Conservation (phyloP, 495 filamentous ascomycete species). For the Terfezia boudieri region DNA sequence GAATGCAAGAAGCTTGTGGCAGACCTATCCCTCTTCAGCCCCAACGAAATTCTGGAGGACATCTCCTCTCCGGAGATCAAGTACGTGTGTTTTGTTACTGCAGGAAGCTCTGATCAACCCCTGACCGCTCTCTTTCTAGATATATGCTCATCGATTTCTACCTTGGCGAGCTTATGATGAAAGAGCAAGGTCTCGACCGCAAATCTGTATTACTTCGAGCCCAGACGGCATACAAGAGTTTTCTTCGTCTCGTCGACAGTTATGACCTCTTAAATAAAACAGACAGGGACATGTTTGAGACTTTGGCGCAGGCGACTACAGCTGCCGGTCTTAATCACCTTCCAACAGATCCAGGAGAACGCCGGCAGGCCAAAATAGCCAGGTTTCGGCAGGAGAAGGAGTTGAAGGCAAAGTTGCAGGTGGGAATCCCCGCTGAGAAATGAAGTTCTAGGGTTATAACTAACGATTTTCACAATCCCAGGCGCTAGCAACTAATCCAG, state of each 20-base stretch:
- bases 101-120: background rate
- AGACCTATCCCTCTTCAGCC: constrained; percentile 59
- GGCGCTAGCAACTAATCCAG: constrained; percentile 37
- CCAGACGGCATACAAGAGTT: constrained; percentile 49
- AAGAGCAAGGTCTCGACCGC: constrained; percentile 34
- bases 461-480: constrained; percentile 8
- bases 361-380: constrained; percentile 63
- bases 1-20: constrained; percentile 46
- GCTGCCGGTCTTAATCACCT: background rate
- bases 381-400: constrained; percentile 73
- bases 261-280: constrained; percentile 47
- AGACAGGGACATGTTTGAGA: constrained; percentile 43
- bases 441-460: background rate
- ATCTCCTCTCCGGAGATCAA: constrained; percentile 61
- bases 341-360: constrained; percentile 42
- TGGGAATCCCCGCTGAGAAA: constrained; percentile 8
- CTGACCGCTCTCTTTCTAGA: constrained; percentile 19
- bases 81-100: constrained; percentile 22
- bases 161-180: constrained; percentile 43
- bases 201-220: constrained; percentile 38
- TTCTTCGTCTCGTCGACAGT: constrained; percentile 47
- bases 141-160: constrained; percentile 47
- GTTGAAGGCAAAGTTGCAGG: constrained; percentile 62
- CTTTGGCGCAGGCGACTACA: background rate
- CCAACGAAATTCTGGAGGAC: constrained; percentile 79